These are phyloP conservation scores for Myriangium duriaei DNA, from an alignment of 2,329 filamentous ascomycete genomes.

Conservation along the genomic window DNA sequence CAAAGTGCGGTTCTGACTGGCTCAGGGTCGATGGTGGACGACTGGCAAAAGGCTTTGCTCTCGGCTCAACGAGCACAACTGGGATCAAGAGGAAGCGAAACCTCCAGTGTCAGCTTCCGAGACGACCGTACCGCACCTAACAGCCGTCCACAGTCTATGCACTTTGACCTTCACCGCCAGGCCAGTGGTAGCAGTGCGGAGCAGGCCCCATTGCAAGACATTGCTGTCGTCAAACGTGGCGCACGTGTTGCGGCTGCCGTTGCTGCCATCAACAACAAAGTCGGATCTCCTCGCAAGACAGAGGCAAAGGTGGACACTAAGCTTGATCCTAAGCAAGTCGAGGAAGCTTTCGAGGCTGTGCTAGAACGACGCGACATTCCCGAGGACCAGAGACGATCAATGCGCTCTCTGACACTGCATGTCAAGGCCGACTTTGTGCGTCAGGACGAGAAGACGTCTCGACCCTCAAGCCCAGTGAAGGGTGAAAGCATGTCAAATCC, in stretches of 20 bases:
- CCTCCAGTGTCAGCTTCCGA: conserved; percentile 13
- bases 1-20: conserved; percentile 15
- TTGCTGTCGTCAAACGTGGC: conserved; percentile 32
- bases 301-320: conserved; percentile 36
- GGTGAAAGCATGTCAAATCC: conserved; percentile 5
- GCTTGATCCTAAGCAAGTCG: conserved; percentile 42
- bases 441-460: conserved; percentile 51
- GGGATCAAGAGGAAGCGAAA: conserved; percentile 10
- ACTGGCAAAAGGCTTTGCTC: conserved; percentile 5
- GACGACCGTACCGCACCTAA: conserved; percentile 13
- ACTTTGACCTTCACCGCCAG: conserved; percentile 22
- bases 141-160: conserved; percentile 18
- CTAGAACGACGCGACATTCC: conserved; percentile 69
- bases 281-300: conserved; percentile 19
- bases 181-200: conserved; percentile 24
- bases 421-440: conserved; percentile 95
- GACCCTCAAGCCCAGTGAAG: conserved; percentile 10
- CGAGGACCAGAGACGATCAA: conserved; percentile 85
- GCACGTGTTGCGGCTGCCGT: conserved; percentile 52
- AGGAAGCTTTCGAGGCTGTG: conserved; percentile 50
- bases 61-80: conserved; percentile 10
- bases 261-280: conserved; percentile 47
- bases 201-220: conserved; percentile 17
- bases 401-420: conserved; percentile 74
- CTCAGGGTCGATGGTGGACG: conserved; percentile 8